Evolutionary conservation across 192 early-diverging fungal species (phyloP).

Genomic region (Entomortierella beljakovae): DNA sequence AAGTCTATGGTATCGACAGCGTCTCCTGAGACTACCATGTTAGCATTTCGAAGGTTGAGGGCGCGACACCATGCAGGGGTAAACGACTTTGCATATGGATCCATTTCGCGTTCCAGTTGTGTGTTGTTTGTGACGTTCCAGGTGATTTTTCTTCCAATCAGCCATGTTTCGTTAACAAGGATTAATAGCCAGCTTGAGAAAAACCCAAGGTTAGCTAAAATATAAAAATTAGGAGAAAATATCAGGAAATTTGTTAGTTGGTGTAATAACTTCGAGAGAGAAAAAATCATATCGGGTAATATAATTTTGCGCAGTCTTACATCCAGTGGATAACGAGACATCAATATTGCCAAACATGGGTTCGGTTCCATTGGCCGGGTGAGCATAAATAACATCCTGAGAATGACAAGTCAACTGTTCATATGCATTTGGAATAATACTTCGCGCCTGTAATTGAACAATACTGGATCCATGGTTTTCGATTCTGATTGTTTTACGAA

Average conservation of each 20-base stretch:
- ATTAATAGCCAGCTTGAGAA: slow-evolving; percentile 47
- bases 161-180: slow-evolving; percentile 42
- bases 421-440: slow-evolving; percentile 40
- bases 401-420: slow-evolving; percentile 29
- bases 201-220: slow-evolving; percentile 44
- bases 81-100: slow-evolving; percentile 42
- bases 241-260: background rate
- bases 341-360: slow-evolving; percentile 54
- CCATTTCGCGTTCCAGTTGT: slow-evolving; percentile 46
- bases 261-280: background rate
- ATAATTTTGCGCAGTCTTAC: slow-evolving; percentile 6
- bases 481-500: slow-evolving; percentile 33
- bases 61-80: slow-evolving; percentile 32
- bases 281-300: background rate
- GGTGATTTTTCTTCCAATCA: slow-evolving; percentile 43
- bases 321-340: slow-evolving; percentile 25
- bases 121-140: slow-evolving; percentile 54
- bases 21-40: slow-evolving; percentile 43
- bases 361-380: slow-evolving; percentile 47
- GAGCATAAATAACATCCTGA: slow-evolving; percentile 22
- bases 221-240: background rate
- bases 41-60: slow-evolving; percentile 30
- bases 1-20: slow-evolving; percentile 45
- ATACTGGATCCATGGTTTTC: slow-evolving; percentile 43
- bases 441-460: slow-evolving; percentile 32